phyloP scores from a whole-genome alignment of 2,329 filamentous ascomycete species.

The Xylaria polymorpha region DNA sequence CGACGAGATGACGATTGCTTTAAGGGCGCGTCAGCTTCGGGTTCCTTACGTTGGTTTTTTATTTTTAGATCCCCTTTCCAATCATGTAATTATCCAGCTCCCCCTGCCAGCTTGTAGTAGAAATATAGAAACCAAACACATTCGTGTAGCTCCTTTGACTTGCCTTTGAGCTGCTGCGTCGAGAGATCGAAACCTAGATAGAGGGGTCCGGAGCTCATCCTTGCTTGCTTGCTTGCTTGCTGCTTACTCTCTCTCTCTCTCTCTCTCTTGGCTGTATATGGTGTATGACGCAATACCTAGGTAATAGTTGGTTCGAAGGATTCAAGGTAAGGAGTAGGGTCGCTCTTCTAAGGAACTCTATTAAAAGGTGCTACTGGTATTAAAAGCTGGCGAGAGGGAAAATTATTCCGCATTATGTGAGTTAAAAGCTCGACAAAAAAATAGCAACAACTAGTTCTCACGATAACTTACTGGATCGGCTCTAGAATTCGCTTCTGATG shows the following conservation, averaged over 20 bases:
- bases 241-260: too few species aligned
- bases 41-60: background rate
- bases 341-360: slow-evolving; percentile 18
- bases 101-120: background rate
- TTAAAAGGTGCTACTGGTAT: slow-evolving; percentile 14
- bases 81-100: background rate
- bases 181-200: slow-evolving; percentile 96
- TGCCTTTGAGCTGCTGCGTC: slow-evolving; percentile 95
- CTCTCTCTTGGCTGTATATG: background rate
- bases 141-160: slow-evolving; percentile 28
- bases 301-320: background rate
- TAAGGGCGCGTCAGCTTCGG: slow-evolving; percentile 27
- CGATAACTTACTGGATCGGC: slow-evolving; percentile 22
- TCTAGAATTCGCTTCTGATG: slow-evolving; percentile 15
- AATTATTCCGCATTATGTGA: slow-evolving; percentile 18
- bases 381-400: slow-evolving; percentile 10
- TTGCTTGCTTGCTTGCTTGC: slow-evolving; percentile 27
- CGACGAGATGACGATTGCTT: slow-evolving; percentile 85
- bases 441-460: slow-evolving; percentile 14
- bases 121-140: background rate
- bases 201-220: slow-evolving; percentile 65
- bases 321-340: background rate
- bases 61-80: background rate
- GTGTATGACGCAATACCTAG: slow-evolving; percentile 12
- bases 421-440: background rate